Conservation (phyloP, 768 basidiomycete species). For the Trametes elegans region DNA sequence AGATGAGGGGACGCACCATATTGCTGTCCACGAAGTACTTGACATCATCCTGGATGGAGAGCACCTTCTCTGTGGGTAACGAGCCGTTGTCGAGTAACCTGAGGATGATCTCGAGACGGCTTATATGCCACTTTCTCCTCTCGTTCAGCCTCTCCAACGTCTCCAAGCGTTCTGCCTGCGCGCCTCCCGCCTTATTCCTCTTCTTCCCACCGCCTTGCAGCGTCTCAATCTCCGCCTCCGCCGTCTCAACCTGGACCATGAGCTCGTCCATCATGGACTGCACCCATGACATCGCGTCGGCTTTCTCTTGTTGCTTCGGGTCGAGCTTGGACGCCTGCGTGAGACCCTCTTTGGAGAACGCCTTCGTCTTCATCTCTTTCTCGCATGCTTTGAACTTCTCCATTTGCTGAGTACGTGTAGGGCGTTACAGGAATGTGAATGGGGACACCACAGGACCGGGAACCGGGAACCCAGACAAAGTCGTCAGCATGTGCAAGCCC, state of each 20-base stretch:
- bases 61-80: conserved; percentile 76
- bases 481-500: conserved; percentile 5
- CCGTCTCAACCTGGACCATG: conserved; percentile 86
- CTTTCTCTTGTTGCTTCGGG: conserved; percentile 95
- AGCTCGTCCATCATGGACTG: conserved; percentile 89
- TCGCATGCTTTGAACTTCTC: conserved; percentile 99
- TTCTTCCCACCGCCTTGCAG: conserved; percentile 79
- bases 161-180: conserved; percentile 68
- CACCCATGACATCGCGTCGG: conserved; percentile 85
- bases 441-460: conserved; percentile 23
- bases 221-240: conserved; percentile 93
- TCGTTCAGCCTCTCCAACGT: conserved; percentile 90
- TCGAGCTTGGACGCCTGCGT: conserved; percentile 93
- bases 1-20: conserved; percentile 56
- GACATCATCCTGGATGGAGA: conserved; percentile 88
- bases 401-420: conserved; percentile 82
- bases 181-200: conserved; percentile 69
- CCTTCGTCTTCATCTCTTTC: conserved; percentile 99
- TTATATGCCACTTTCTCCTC: conserved; percentile 92
- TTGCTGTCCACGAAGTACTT: conserved; percentile 96
- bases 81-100: conserved; percentile 94
- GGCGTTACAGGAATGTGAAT: conserved; percentile 24
- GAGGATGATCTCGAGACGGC: conserved; percentile 88
- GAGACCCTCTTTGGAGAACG: conserved; percentile 97
- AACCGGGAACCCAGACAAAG: conserved; percentile 17